These are phyloP conservation scores for Cokeromyces recurvatus DNA, from an alignment of 371 early-diverging fungal genomes.

Conservation along the genomic window DNA sequence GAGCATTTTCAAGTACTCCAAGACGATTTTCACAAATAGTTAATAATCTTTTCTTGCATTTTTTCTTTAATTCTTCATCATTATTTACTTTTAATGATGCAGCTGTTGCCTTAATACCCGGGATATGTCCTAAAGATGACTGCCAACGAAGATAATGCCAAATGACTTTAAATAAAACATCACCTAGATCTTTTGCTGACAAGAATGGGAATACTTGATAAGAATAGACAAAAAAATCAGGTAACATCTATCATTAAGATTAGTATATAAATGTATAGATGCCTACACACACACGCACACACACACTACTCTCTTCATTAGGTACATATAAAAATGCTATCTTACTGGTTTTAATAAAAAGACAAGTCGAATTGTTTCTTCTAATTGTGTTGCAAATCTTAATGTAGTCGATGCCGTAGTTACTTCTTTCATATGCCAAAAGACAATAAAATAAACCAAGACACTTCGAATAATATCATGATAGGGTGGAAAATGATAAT, in stretches of 20 bases:
- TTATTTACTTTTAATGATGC: background rate
- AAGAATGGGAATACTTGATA: conserved; percentile 32
- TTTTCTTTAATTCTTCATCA: conserved; percentile 12
- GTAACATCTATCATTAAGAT: conserved; percentile 15
- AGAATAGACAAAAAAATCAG: conserved; percentile 14
- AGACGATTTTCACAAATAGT: conserved; percentile 18
- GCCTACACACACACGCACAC: no score
- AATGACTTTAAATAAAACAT: conserved; percentile 24
- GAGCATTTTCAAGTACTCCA: conserved; percentile 9
- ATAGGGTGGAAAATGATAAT: background rate
- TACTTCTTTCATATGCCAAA: conserved; percentile 45
- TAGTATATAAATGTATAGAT: background rate
- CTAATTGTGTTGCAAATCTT: conserved; percentile 36
- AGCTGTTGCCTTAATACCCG: conserved; percentile 16
- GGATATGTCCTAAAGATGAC: conserved; percentile 7
- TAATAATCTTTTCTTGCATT: conserved; percentile 13
- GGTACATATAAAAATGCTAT: no score
- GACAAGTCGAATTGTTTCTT: conserved; percentile 26
- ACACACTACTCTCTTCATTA: no score
- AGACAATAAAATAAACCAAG: conserved; percentile 40
- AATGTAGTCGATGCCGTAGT: conserved; percentile 23
- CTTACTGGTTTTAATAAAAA: conserved; percentile 22
- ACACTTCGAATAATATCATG: conserved; percentile 34
- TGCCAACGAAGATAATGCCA: conserved; percentile 37
- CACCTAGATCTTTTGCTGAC: conserved; percentile 32